Percentiles rank a stretch among this genome's conserved stretches.
phyloP scores from a whole-genome alignment of 495 filamentous ascomycete genomes.

The Daldinia decipiens region DNA sequence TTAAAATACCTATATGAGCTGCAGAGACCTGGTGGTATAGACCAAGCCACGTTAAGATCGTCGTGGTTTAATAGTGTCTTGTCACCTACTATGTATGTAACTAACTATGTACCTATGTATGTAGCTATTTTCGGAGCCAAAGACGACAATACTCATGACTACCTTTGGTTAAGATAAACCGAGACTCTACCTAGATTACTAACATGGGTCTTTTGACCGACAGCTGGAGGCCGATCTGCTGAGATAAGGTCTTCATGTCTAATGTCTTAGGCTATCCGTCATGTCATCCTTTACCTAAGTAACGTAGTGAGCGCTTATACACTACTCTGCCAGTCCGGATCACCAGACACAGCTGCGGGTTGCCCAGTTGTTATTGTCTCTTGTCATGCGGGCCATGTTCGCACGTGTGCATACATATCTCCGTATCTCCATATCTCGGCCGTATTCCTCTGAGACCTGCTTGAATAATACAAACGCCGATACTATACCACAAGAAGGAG shows the following conservation, averaged over 20 bases:
- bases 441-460: neutral
- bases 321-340: neutral
- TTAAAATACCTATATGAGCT: neutral
- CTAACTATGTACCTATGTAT: too few species aligned
- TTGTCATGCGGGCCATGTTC: constrained; percentile 1
- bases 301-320: constrained; percentile 1
- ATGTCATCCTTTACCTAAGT: neutral
- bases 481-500: constrained; percentile 38
- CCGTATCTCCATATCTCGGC: neutral
- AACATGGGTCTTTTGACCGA: neutral
- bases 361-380: neutral
- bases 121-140: neutral
- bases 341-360: neutral
- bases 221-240: constrained; percentile 1
- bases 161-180: too few species aligned
- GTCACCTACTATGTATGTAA: too few species aligned
- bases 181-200: too few species aligned
- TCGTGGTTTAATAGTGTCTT: too few species aligned
- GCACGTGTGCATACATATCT: neutral
- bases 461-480: constrained; percentile 5
- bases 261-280: neutral
- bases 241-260: constrained; percentile 38
- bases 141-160: too few species aligned
- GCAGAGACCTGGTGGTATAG: neutral
- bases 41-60: too few species aligned